Base-by-base conservation (phyloP, 2,329 filamentous ascomycete species). In the Aureobasidium sp. region DNA sequence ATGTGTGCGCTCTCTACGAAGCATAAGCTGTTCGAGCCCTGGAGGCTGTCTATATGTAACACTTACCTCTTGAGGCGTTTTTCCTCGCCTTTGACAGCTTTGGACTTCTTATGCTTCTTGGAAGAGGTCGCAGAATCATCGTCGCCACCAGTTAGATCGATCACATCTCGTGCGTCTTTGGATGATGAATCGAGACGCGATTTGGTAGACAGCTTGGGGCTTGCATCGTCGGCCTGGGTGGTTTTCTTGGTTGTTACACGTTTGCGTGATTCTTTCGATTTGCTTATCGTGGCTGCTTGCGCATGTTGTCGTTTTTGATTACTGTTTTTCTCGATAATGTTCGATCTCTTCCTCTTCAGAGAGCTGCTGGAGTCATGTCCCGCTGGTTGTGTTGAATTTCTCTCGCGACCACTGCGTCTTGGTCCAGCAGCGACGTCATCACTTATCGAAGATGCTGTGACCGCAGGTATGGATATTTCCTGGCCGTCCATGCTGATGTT, bases 1-100 rank as follows among this genome's bases (percentile, higher is more conserved):
- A 39, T 66, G 63, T 13, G 56, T 55, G 9, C 70, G 70, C 48
- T 62, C 67, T 39, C 66, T 65, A 44, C 52, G 65, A 12, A 41
- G 36, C 7, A 23, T 61, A 20, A 61, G 62, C 34, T 59, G 27
- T 41, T 9, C 8, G 29, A 5, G 5, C 5, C 8, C 32, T 32
- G 23, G 8, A 53, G 8, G 34, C 8, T 23, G 6, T 23, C 15
- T 7, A 1, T 6, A 20, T 39, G 27, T 34, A 17, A 5, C 2
- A 41, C 61, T 34, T 46, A 63, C 61, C 1, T 29, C 8, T 59
- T 63, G 26, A 72, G 64, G 4, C 67, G 68, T 44, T 63, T 67
- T 61, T 71, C 70, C 44, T 65, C 65, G 34, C 67, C 59, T 17
- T 64, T 67, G 3, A 42, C 32, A 6, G 62, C 27, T 37, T 65